phyloP scores from a whole-genome alignment of 345 rosid genomes.

The Populus nigra region DNA sequence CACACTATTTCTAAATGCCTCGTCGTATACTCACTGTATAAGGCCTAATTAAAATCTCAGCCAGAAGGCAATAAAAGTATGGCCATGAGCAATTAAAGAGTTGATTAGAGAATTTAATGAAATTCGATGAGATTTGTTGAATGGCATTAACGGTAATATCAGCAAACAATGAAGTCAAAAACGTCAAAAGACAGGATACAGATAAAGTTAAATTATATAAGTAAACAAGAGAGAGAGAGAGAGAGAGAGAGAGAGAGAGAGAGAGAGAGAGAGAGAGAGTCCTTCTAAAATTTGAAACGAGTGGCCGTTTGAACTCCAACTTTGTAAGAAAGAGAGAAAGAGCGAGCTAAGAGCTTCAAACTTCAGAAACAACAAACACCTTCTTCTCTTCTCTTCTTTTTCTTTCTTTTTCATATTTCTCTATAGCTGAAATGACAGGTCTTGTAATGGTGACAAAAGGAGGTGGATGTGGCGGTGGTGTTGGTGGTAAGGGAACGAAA shows the following conservation, averaged over 20 bases:
- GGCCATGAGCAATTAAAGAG: not conserved
- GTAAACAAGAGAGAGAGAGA: not conserved
- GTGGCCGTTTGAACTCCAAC: slow-evolving; percentile 67
- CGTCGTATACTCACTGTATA: too few relatives aligned
- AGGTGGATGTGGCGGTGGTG: slow-evolving; percentile 63
- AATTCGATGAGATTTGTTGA: not conserved
- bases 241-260: too few relatives aligned
- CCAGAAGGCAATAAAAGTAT: too few relatives aligned
- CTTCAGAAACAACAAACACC: slow-evolving; percentile 35
- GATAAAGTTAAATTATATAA: slow-evolving; percentile 29
- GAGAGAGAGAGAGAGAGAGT: not conserved
- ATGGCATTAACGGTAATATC: slow-evolving; percentile 29
- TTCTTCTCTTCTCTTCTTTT: not conserved
- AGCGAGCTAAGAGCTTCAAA: slow-evolving; percentile 4
- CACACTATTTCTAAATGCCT: too few relatives aligned
- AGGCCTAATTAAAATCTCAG: too few relatives aligned
- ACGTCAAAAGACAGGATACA: not conserved
- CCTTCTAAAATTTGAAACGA: slow-evolving; percentile 48
- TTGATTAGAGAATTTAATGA: not conserved
- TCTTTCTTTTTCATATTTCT: not conserved
- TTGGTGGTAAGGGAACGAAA: slow-evolving; percentile 28
- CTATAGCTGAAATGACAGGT: slow-evolving; percentile 57
- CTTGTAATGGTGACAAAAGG: slow-evolving; percentile 78
- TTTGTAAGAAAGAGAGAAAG: not conserved
- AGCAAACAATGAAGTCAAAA: slow-evolving; percentile 1